Evolutionary conservation across 2,329 filamentous ascomycete genomes (phyloP), one percentile per base, ranked within the genome.

Genomic region (Mycosphaerelloides madeirae): DNA sequence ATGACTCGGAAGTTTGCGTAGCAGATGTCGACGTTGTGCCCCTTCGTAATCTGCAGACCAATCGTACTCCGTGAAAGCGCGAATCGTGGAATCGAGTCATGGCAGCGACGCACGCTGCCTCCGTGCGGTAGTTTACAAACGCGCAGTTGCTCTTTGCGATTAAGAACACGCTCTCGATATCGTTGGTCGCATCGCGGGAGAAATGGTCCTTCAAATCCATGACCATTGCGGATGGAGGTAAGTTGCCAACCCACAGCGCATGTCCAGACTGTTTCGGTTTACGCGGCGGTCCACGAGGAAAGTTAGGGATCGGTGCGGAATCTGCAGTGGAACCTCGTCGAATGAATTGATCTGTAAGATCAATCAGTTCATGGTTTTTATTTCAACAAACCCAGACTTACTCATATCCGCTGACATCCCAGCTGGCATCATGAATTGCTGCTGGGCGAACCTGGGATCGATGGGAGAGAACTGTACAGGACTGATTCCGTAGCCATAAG

Each of bases 91-190:
- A 84, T 54, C 87, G 82, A 35, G 81, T 77, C 71, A 95, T 87
- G 0, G 91, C 91, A 7, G 79, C 75, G 6, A 78, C 69, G 61
- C 89, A 96, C 4, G 81, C 80, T 3, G 74, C 69, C 58, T 95
- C 89, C 39, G 87, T 85, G 51, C 83, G 86, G 65, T 94, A 97
- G 61, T 97, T 97, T 53, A 95, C 88, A 69, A 97, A 97, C 0
- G 90, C 91, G 61, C 91, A 97, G 62, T 96, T 96, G 64, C 90
- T 96, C 65, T 96, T 96, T 0, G 90, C 91, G 31, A 97, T 97
- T 29, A 97, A 71, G 55, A 97, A 96, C 0, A 97, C 72, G 36
- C 89, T 95, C 63, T 95, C 86, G 16, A 97, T 80, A 1, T 89
- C 78, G 32, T 74, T 79, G 0, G 76, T 77, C 0, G 87, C 83